Evolutionary conservation across 2,329 filamentous ascomycete genomes (phyloP), one percentile per base, ranked within the genome.

Genomic region (Pseudogymnoascus sp.): DNA sequence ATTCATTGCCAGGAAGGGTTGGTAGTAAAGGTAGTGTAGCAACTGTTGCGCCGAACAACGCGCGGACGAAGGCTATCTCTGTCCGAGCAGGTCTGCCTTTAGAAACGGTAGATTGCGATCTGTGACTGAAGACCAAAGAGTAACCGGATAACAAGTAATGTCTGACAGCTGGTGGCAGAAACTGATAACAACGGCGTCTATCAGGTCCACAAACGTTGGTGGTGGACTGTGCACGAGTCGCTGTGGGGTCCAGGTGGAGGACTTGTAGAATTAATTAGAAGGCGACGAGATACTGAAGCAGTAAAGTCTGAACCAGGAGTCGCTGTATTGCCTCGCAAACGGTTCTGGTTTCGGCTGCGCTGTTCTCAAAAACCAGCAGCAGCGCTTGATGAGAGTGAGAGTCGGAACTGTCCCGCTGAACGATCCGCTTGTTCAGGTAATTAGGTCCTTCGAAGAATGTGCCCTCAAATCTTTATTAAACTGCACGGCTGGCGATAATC

Each of bases 1-100:
- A 68, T 75, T 74, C 73, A 75, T 75, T 68, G 66, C 71, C 70
- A 37, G 60, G 62, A 65, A 63, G 37, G n/a, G n/a, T 41, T 41
- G 37, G 37, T 10, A 2, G 37, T 10, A 2, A 41, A 10, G n/a
- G n/a, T 41, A 10, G 37, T 41, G 37, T n/a, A 19, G 14, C 37
- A 41, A 7, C n/a, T 41, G 37, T 41, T 41, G 37, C 7, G 37
- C n/a, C n/a, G 7, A 41, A 16, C 37, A 41, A 41, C 37, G 14
- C 37, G n/a, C 37, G 37, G 37, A 41, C 37, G n/a, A 7, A 41
- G 37, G 37, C n/a, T 41, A 41, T 41, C 37, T 41, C 37, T 41
- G 37, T 41, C 37, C 37, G 37, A 41, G n/a, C 37, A 41, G 37
- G 37, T 19, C 37, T 41, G 37, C 37, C n/a, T 41, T 41, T 41